Evolutionary conservation across 2,329 filamentous ascomycete species (phyloP), one percentile per base, ranked within the genome.

Genomic region (Aspergillus costaricaensis): DNA sequence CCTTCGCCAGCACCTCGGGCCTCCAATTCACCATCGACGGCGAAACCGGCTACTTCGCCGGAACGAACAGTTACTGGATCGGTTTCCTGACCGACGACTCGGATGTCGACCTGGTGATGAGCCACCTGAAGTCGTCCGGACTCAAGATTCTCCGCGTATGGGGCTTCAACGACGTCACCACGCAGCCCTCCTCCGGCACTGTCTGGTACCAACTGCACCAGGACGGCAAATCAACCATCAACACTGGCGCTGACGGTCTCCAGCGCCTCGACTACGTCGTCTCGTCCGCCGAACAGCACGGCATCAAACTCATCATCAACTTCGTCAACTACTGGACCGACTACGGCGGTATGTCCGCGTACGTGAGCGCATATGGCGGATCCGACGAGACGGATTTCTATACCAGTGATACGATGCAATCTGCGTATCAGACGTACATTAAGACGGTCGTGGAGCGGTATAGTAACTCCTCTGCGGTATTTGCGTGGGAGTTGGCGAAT

Each of bases 401-500:
- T 74, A 85, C 81, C 19, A 82, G 83, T 65, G 67, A 76, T 0
- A 74, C 74, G 0, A 81, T 82, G 7, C 85, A 87, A 72, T 68
- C 77, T 0, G 82, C 86, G 58, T 90, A 90, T 71, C 84, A 85
- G 66, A 79, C 77, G 51, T 91, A 90, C 70, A 82, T 90, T 68
- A 77, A 82, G 52, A 77, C 79, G 0, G 80, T 90, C 6, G 82
- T 90, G 2, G 82, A 75, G 19, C 79, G 87, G 10, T 90, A 88
- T 75, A 82, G 78, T 49, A 76, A 80, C 62, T 88, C 85, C 0
- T 75, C 83, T 0, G 82, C 87, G 0, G 81, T 90, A 50, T 85
- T 90, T 64, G 85, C 86, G 0, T 90, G 88, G 88, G 87, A 90
- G 67, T 77, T 90, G 1, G 84, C 80, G 59, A 90, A 90, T 65